These are phyloP conservation scores for Eustoma russellianum DNA, from an alignment of 257 asterid genomes.

Conservation along the genomic window DNA sequence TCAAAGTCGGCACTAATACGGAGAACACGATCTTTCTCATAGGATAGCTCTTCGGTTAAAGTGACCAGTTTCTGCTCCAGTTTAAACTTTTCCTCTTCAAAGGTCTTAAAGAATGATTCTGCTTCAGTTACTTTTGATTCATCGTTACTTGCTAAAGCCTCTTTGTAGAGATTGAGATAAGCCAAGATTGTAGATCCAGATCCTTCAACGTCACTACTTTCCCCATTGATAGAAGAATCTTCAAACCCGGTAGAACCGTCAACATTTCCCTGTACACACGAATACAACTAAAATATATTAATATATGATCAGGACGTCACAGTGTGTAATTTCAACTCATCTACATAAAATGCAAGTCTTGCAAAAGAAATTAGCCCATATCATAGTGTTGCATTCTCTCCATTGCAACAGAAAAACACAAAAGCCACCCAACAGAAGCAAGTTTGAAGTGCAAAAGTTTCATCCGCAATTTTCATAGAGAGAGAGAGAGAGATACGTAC, in stretches of 20 bases:
- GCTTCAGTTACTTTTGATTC: constrained; percentile 53
- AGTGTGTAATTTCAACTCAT: neutral
- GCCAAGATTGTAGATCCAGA: constrained; percentile 36
- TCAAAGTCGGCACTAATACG: constrained; percentile 75
- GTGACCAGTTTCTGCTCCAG: constrained; percentile 43
- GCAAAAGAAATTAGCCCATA: neutral
- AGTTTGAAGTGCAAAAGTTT: too few relatives aligned
- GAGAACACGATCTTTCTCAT: constrained; percentile 58
- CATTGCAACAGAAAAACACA: too few relatives aligned
- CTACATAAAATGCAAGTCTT: neutral
- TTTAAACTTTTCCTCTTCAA: constrained; percentile 54
- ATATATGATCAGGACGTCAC: neutral
- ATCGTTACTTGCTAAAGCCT: constrained; percentile 58
- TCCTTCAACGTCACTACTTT: constrained; percentile 31
- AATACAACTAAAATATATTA: neutral
- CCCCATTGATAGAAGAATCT: constrained; percentile 28
- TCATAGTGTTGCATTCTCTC: too few relatives aligned
- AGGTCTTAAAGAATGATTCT: constrained; percentile 43
- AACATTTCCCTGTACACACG: constrained; percentile 30
- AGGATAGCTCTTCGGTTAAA: constrained; percentile 49
- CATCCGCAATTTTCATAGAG: too few relatives aligned
- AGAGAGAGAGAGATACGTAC: too few relatives aligned
- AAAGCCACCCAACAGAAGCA: too few relatives aligned
- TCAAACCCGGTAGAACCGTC: constrained; percentile 29
- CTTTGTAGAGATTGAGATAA: constrained; percentile 47